These are phyloP conservation scores for Fusarium armeniacum DNA, from an alignment of 2,329 filamentous ascomycete species.

Conservation along the genomic window DNA sequence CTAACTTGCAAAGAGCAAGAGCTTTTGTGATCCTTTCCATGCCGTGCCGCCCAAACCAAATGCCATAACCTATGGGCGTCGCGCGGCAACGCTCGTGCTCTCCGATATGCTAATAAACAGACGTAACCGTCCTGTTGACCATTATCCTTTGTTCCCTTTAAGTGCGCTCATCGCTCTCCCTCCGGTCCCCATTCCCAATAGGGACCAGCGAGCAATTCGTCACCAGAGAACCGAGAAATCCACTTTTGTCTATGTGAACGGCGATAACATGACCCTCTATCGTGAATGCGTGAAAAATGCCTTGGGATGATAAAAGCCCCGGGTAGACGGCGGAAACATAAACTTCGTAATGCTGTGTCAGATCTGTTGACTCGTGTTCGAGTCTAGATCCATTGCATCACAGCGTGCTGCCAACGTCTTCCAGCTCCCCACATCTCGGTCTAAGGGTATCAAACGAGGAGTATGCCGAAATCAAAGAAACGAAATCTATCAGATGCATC, in stretches of 20 bases:
- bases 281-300: conserved; percentile 59
- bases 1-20: conserved; percentile 53
- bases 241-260: conserved; percentile 73
- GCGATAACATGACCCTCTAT: conserved; percentile 63
- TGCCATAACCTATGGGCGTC: conserved; percentile 56
- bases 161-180: conserved; percentile 54
- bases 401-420: conserved; percentile 57
- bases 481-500: conserved; percentile 62
- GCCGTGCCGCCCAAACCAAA: conserved; percentile 55
- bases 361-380: conserved; percentile 49
- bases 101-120: conserved; percentile 53
- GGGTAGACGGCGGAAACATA: conserved; percentile 57
- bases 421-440: conserved; percentile 59
- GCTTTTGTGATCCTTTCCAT: conserved; percentile 51
- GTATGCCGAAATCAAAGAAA: conserved; percentile 61
- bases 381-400: conserved; percentile 54
- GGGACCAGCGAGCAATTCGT: conserved; percentile 55
- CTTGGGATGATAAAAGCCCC: conserved; percentile 52
- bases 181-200: conserved; percentile 51
- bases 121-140: conserved; percentile 54
- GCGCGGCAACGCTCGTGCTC: conserved; percentile 57
- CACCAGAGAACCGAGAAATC: conserved; percentile 73
- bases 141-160: conserved; percentile 53
- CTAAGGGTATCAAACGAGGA: conserved; percentile 63
- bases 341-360: conserved; percentile 55